A percentile compares a stretch with the other conserved stretches of the same genome.
Conservation (phyloP, 129 eudicot species). For the Gnaphalium uliginosum region DNA sequence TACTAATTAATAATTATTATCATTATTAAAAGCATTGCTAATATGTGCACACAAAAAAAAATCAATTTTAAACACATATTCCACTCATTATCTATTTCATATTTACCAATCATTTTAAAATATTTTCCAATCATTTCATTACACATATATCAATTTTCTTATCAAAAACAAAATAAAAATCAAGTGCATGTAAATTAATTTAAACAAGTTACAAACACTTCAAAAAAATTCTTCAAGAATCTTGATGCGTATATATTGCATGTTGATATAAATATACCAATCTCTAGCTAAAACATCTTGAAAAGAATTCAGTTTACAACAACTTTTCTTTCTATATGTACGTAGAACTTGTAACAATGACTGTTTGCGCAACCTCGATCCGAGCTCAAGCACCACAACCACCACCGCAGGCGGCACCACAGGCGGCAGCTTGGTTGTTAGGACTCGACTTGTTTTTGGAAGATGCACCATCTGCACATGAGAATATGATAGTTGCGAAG, state of each 20-base stretch:
- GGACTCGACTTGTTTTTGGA: slow-evolving; percentile 21
- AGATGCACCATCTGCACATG: slow-evolving; percentile 20
- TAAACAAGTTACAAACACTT: not conserved
- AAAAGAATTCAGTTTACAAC: slow-evolving; percentile 1
- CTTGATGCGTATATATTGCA: not conserved
- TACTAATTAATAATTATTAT: no score
- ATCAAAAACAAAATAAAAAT: not conserved
- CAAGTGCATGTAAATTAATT: not conserved
- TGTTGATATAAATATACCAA: not conserved
- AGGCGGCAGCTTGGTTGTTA: slow-evolving; percentile 22
- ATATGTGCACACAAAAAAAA: no score
- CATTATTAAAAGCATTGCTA: no score
- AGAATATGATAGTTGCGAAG: slow-evolving; percentile 25
- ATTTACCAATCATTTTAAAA: no score
- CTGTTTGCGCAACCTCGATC: not conserved
- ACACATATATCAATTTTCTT: no score
- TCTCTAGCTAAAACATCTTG: not conserved
- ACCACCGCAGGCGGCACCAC: slow-evolving; percentile 30
- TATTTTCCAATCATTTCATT: no score
- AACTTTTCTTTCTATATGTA: not conserved
- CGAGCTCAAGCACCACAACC: slow-evolving; percentile 29
- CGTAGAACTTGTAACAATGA: not conserved
- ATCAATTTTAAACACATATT: no score
- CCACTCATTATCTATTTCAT: no score
- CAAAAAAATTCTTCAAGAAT: not conserved